phyloP scores from a whole-genome alignment of 1,139 yeast species.

The Debaryomycetaceae sp. region DNA sequence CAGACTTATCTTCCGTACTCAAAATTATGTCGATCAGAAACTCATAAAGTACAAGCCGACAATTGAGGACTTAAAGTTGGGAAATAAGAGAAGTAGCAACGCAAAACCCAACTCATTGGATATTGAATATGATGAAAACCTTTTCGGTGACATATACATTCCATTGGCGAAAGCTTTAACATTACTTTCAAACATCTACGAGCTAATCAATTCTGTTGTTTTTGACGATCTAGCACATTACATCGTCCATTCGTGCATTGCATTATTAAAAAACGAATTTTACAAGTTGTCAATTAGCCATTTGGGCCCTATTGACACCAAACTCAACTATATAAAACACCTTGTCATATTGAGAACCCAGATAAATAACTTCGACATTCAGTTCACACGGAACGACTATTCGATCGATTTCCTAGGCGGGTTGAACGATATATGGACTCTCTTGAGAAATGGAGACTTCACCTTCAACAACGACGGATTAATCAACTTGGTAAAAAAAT shows the following conservation, averaged over 20 bases:
- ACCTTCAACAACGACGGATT: conserved; percentile 40
- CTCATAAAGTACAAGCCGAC: conserved; percentile 66
- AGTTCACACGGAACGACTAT: conserved; percentile 67
- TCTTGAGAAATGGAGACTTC: conserved; percentile 37
- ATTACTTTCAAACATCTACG: conserved; percentile 74
- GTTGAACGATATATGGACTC: conserved; percentile 53
- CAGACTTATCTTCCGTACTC: conserved; percentile 74
- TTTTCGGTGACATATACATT: conserved; percentile 59
- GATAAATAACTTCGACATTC: conserved; percentile 77
- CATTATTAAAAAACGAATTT: conserved; percentile 51
- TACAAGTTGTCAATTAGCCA: conserved; percentile 38
- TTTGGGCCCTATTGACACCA: conserved; percentile 53
- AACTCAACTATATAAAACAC: conserved; percentile 69
- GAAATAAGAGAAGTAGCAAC: conserved; percentile 35
- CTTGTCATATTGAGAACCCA: conserved; percentile 68
- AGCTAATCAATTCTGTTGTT: conserved; percentile 67
- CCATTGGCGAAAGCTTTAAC: conserved; percentile 74
- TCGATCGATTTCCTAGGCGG: conserved; percentile 77
- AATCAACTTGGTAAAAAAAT: conserved; percentile 59
- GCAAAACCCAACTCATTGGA: conserved; percentile 19
- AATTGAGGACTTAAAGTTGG: conserved; percentile 61
- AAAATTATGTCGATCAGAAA: conserved; percentile 65
- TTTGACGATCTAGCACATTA: conserved; percentile 90
- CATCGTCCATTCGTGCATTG: conserved; percentile 74
- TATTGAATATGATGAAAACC: conserved; percentile 34